Percentiles rank a stretch among this genome's conserved stretches.
Conservation (phyloP, 331 rosid genomes). For the Erythrophleum ivorense region DNA sequence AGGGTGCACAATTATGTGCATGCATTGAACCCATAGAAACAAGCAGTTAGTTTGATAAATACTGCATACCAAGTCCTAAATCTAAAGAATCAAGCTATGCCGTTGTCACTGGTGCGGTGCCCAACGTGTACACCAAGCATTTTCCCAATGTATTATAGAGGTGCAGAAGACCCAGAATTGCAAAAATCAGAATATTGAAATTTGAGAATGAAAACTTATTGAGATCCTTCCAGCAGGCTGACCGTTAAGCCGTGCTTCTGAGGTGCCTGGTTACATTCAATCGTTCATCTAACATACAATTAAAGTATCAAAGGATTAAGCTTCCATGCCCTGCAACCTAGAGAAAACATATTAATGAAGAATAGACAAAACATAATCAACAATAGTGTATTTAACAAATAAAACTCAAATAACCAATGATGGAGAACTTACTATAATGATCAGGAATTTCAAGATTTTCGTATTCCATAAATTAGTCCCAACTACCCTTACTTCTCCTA, state of each 20-base stretch:
- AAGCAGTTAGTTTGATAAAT: neutral
- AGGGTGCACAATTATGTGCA: neutral
- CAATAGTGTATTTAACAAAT: constrained; percentile 5
- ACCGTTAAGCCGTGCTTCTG: constrained; percentile 5
- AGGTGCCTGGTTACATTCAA: constrained; percentile 21
- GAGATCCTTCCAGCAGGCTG: constrained; percentile 32
- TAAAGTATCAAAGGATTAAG: constrained; percentile 27
- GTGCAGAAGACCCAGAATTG: neutral
- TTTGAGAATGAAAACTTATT: neutral
- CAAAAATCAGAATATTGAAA: neutral
- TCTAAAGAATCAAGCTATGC: neutral
- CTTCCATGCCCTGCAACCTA: constrained; percentile 28
- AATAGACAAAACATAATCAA: neutral
- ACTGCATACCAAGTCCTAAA: neutral
- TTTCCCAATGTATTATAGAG: neutral
- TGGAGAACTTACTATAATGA: constrained; percentile 38
- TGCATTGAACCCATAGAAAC: neutral
- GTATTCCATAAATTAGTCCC: constrained; percentile 51
- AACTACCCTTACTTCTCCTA: constrained; percentile 65
- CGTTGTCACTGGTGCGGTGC: neutral
- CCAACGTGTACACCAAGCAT: neutral
- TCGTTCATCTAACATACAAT: constrained; percentile 22
- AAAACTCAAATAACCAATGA: constrained; percentile 33
- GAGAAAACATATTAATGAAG: constrained; percentile 11
- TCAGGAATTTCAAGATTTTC: constrained; percentile 29